Evolutionary conservation across 345 rosid species (phyloP), one percentile per base, ranked within the genome.

Genomic region (Lepidium africanum): DNA sequence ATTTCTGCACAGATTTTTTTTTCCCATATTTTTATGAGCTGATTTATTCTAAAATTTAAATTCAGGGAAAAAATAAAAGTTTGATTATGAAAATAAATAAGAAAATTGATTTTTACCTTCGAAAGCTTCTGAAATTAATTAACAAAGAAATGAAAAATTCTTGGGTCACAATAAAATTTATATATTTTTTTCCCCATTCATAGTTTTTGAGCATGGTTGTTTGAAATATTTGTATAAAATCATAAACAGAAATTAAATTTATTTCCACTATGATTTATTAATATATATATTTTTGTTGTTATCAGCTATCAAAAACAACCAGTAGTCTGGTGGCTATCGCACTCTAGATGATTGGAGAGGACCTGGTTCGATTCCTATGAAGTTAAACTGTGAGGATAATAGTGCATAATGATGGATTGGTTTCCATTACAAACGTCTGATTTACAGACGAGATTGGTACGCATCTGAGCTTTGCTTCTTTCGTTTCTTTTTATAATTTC

Each of bases 341-440:
- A 7, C 1, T 5, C 7, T 12, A 3, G 0, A 1, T 2, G 0
- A 2, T 0, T 3, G 16, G 13, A 3, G 12, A 12, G 1, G 0
- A 6, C 40, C 57, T 0, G 38, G 56, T 67, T 56, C 38, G 63
- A 35, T 3, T 0, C 70, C 14, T 0, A 0, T 0, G 30, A 17
- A 4, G 3, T 5, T 1, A 0, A 10, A 63, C 52, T 6, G 27
- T 36, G 64, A 46, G 5, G 48, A 36, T 3, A 10, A 21, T 3
- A 33, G 38, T 55, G 46, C 37, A 56, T 7, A 55, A 0, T 12
- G 63, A 57, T 43, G 45, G 5, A 4, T 21, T 13, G 55, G 27
- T 16, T 64, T 63, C 27, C 72, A 43, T 47, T 48, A n/a, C n/a
- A 0, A 11, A 7, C 56, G 72, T 57, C 17, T 39, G 69, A 47